Evolutionary conservation across 164 flowering plant species (phyloP), one percentile per base, ranked within the genome.

Genomic region (Brasenia schreberi): DNA sequence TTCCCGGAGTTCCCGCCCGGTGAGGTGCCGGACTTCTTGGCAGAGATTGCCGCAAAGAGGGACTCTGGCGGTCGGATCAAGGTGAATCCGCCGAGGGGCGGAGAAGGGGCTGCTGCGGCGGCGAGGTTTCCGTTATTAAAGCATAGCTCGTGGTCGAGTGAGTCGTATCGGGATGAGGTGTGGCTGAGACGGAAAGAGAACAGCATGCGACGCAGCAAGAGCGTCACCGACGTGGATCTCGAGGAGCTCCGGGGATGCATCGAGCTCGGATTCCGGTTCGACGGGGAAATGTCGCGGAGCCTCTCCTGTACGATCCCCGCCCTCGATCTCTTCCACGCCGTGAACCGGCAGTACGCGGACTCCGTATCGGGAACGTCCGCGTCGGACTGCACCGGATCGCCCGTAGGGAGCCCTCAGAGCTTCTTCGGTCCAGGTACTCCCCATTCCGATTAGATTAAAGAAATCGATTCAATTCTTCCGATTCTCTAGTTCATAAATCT

Each of bases 181-280:
- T 91, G 97, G 97, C 71, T 67, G 61, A 66, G 87, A 19, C 69
- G 87, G 42, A 83, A 80, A 71, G 81, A 72, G 4, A 71, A 64
- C 27, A 62, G 67, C 42, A 66, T 14, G 5, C 69, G 76, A n/a
- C 74, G 77, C 42, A 79, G 81, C 76, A 77, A 77, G 79, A 87
- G 93, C 77, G 77, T 89, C 6, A 83, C 92, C 7, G 87, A 87
- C 64, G 96, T 87, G n/a, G 97, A 91, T 62, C 58, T 91, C 12
- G 88, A 89, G 19, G 97, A 91, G 69, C 80, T 91, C 17, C 87
- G 81, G 65, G 97, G 79, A 0, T 91, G 93, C 61, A 75, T 91
- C 18, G 96, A 91, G 59, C 75, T 91, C 19, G 96, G 97, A 1
- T 87, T 91, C 67, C 81, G 83, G 2, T 81, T 84, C 56, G 87